Base-by-base conservation (phyloP, 306 rosid genomes). In the Elaeagnus macrophylla region DNA sequence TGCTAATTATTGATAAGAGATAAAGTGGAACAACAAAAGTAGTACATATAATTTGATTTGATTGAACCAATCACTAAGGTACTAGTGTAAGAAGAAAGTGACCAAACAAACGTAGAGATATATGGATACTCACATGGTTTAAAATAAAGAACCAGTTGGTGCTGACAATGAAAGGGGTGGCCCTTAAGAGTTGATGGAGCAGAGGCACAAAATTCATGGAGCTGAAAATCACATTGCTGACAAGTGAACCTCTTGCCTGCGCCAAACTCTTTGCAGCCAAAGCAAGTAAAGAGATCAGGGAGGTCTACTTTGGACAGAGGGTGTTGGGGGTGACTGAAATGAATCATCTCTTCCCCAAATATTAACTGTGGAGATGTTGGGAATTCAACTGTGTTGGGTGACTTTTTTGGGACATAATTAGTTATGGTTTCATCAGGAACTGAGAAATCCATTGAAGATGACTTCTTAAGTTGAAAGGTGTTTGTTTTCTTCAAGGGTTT, bases 121-220 rank as follows among this genome's bases (percentile, higher is more conserved):
- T 25, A n/a, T 25, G 4, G 4, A 25, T 25, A 25, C 32, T 25
- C 4, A 76, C 94, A 94, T 77, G 94, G 79, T 37, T 69, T 83
- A 41, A 88, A 62, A 62, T 76, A 79, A 69, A 91, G 76, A 44
- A 63, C 8, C 41, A 91, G 68, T 1, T 72, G 69, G 72, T 91
- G 96, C 46, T 84, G 96, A 17, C 71, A 70, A 68, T 91, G 97
- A 35, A 91, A 79, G 7, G 91, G 85, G 44, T 86, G 96, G n/a
- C 73, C 76, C 67, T 76, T 80, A 51, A 86, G 80, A 5, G 75
- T 71, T 2, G 89, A 67, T 51, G 94, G 89, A 71, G 96, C 86
- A 41, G 77, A 65, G 45, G 93, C 91, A 62, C 96, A 91, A 65
- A 91, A 91, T 15, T 78, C 81, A 61, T 91, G 97, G 0, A 91